Conservation (phyloP, 306 rosid species). For the Gleditsia sinensis region DNA sequence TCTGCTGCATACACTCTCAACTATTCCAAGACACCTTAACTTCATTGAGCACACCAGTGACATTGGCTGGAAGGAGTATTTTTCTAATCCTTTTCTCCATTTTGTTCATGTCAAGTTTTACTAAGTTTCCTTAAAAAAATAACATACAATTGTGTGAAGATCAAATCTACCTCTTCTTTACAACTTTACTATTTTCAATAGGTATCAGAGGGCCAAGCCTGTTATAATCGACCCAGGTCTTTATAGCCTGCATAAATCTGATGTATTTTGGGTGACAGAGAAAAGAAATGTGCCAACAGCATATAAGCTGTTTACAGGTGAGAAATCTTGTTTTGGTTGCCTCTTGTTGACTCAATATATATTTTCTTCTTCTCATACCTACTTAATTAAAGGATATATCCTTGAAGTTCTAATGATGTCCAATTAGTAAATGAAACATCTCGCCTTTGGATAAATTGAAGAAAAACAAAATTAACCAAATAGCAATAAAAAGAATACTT, state of each 20-base stretch:
- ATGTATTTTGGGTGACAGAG: conserved; percentile 74
- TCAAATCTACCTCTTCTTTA: conserved; percentile 1
- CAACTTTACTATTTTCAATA: conserved; percentile 33
- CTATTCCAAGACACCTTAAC: conserved; percentile 66
- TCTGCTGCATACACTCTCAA: conserved; percentile 66
- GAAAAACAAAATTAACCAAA: not conserved
- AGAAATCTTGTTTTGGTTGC: conserved; percentile 19
- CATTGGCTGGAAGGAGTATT: conserved; percentile 90
- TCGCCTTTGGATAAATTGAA: conserved; percentile 3
- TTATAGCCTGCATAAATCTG: conserved; percentile 63
- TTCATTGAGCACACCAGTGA: conserved; percentile 81
- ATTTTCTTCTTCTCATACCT: not conserved
- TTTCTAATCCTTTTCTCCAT: conserved; percentile 25
- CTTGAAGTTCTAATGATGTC: not conserved
- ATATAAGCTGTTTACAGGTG: conserved; percentile 72
- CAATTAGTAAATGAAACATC: not conserved
- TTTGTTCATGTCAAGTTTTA: conserved; percentile 14
- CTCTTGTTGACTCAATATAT: conserved; percentile 1
- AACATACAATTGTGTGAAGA: conserved; percentile 9
- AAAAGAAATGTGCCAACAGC: conserved; percentile 73
- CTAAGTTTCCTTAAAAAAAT: conserved; percentile 1
- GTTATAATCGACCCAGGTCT: conserved; percentile 81
- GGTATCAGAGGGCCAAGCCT: conserved; percentile 78
- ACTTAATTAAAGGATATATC: not conserved
- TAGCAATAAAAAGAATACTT: not conserved